Evolutionary conservation across 495 filamentous ascomycete genomes (phyloP), one percentile per base, ranked within the genome.

Genomic region (Podospora anserina): DNA sequence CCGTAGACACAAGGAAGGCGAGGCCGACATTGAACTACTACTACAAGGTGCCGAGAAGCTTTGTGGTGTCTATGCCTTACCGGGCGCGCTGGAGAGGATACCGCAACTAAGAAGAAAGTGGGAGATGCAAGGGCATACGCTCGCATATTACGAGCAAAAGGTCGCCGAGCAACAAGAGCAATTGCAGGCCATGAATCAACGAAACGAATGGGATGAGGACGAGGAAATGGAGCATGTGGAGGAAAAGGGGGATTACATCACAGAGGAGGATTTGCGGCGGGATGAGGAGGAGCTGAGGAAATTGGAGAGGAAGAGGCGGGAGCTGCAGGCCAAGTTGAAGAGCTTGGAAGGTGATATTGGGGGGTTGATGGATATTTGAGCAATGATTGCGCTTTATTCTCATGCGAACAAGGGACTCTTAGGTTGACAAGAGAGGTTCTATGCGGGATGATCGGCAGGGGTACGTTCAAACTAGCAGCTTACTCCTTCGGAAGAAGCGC

Each of bases 1-100:
- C 54, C 82, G 88, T 75, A 82, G 84, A 49, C 34, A 49, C 39
- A 20, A 18, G 2, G 56, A 30, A 58, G 62, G 61, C n/a, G 55
- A 60, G 23, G 83, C 98, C 6, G 92, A 98, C 78, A 88, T 98
- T 26, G 91, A 96, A 75, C 83, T 96, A 4, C 78, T 99, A 44
- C 83, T 99, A 19, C 85, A 87, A 64, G 94, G 95, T 1, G 95
- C 94, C 3, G 93, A 98, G 81, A 96, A 93, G 80, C 83, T 99
- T 28, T 93, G 92, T 73, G 84, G 83, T 60, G 93, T 97, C 44
- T 99, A 97, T 86, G 92, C 86, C 69, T 84, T 97, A 56, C 84
- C 90, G 2, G 94, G 93, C 28, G 93, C 92, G n/a, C 76, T 85
- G 5, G 92, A 96, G 74, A 86, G 88, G 69, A 95, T 98, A 67